These are phyloP conservation scores for Symbiodinium pilosum DNA, from an alignment of 73 alveolate genomes.

Conservation along the genomic window DNA sequence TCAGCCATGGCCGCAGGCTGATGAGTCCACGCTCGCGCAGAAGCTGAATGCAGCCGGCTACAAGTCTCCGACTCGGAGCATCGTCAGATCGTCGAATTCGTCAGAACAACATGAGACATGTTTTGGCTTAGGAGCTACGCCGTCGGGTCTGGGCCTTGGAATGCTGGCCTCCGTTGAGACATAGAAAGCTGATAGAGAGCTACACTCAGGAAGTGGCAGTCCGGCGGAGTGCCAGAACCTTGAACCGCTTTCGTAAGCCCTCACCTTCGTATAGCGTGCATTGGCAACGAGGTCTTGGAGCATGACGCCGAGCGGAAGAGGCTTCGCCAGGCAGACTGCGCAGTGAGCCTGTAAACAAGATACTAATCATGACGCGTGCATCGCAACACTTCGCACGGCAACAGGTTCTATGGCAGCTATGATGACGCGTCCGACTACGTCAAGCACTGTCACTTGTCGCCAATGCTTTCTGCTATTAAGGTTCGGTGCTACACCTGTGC, in stretches of 20 bases:
- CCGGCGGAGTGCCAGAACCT: neutral
- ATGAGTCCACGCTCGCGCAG: conserved; percentile 43
- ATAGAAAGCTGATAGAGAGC: too few relatives aligned
- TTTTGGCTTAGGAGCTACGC: conserved; percentile 49
- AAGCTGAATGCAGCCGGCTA: conserved; percentile 43
- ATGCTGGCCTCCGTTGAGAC: too few relatives aligned
- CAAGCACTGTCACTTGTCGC: conserved; percentile 27
- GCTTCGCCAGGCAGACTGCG: conserved; percentile 23
- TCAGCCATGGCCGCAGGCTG: too few relatives aligned
- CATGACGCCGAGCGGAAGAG: conserved; percentile 64
- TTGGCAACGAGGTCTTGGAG: conserved; percentile 30
- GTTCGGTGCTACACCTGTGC: too few relatives aligned
- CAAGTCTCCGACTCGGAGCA: neutral
- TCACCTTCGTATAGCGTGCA: too few relatives aligned
- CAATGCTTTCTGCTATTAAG: too few relatives aligned
- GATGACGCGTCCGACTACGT: conserved; percentile 84
- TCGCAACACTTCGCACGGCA: too few relatives aligned
- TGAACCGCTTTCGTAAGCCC: neutral
- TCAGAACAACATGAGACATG: too few relatives aligned
- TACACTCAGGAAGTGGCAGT: too few relatives aligned
- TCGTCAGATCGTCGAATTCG: neutral
- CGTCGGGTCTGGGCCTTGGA: neutral
- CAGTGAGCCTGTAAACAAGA: too few relatives aligned
- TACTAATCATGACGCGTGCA: too few relatives aligned
- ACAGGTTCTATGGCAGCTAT: conserved; percentile 62